Conservation (phyloP, 2,329 filamentous ascomycete genomes). For the Apiospora phragmitis region DNA sequence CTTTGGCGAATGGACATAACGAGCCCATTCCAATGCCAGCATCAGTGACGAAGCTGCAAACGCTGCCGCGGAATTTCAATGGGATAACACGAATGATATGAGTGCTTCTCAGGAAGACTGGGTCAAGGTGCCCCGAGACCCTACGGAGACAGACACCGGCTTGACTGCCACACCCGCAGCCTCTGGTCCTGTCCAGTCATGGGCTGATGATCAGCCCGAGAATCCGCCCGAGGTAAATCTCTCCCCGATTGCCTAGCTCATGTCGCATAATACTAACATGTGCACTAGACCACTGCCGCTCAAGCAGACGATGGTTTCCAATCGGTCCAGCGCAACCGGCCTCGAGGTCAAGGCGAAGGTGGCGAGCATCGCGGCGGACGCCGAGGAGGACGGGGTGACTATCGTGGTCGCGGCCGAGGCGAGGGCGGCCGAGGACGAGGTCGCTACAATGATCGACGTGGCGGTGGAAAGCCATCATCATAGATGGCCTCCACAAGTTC, state of each 20-base stretch:
- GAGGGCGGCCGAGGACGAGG: conserved; percentile 29
- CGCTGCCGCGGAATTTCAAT: conserved; percentile 64
- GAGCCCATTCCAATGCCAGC: conserved; percentile 47
- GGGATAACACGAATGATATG: conserved; percentile 55
- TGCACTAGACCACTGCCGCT: conserved; percentile 23
- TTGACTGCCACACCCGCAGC: conserved; percentile 61
- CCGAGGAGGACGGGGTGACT: conserved; percentile 30
- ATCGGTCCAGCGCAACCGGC: conserved; percentile 33
- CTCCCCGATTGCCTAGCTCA: neutral
- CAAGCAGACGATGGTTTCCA: conserved; percentile 34
- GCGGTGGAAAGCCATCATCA: conserved; percentile 16
- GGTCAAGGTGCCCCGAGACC: conserved; percentile 74
- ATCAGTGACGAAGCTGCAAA: conserved; percentile 57
- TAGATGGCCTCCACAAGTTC: conserved; percentile 19
- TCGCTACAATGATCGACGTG: conserved; percentile 30
- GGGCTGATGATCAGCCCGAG: conserved; percentile 79
- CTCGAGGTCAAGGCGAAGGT: conserved; percentile 32
- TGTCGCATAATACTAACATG: neutral
- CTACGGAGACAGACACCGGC: conserved; percentile 71
- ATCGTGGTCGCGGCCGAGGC: conserved; percentile 31
- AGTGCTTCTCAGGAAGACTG: conserved; percentile 65
- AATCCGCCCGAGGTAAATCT: conserved; percentile 43
- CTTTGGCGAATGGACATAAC: conserved; percentile 44
- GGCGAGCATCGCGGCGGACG: conserved; percentile 23
- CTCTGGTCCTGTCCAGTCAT: conserved; percentile 62